Base-by-base conservation (phyloP, 306 rosid genomes). In the Myrica gale region DNA sequence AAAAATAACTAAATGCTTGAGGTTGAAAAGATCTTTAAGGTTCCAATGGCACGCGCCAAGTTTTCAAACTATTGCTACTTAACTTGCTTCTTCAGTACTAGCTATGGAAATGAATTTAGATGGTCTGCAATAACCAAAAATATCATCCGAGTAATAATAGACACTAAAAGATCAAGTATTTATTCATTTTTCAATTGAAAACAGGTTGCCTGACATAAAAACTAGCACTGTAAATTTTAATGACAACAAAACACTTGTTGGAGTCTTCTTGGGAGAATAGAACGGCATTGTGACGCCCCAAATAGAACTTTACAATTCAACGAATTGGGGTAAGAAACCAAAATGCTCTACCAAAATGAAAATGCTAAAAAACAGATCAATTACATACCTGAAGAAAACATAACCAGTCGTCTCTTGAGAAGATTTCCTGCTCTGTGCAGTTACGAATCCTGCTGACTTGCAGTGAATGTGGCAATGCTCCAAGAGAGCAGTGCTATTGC, bases 381-480 rank as follows among this genome's bases (percentile, higher is more conserved):
- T 54, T 67, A 56, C 82, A 78, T 79, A 93, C 97, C 97, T 90
- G 20, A 90, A 73, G 84, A 93, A 91, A 55, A 93, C 94, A 80
- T 87, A 94, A 74, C 98, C 94, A 48, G 96, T 91, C 58, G 89
- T 84, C 86, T 93, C 98, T 57, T 90, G 90, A 58, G 96, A 87
- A 72, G 97, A 90, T 80, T 85, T 91, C 81, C 97, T 84, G 68
- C 92, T 69, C 47, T 93, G 98, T n/a, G 98, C 94, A 1, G 98
- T 93, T 73, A 93, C 77, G 82, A 77, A 93, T 71, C 98, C 98
- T 53, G 75, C 78, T 51, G 93, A 73, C 83, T 91, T 93, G 90
- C 98, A 89, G 82, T 91, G 96, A 77, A 91, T 74, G 77, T 90
- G 97, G 68, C 98, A 91, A 76, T 86, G 94, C 72, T 91, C 97